Conservation (phyloP, 305 asterid species). For the Plantago lanceolata region DNA sequence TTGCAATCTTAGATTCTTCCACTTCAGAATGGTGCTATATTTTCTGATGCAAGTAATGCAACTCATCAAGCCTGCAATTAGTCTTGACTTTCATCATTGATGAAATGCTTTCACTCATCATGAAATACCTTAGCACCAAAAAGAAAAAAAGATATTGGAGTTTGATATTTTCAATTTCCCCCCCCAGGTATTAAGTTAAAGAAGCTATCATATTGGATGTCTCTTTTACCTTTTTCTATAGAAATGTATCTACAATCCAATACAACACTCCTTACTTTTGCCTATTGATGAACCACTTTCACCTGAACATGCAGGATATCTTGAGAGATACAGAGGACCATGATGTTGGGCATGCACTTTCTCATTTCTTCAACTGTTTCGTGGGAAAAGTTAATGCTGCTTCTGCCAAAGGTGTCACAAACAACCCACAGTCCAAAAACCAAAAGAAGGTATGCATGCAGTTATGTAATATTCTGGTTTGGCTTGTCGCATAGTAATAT, state of each 20-base stretch:
- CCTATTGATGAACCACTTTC: slow-evolving; percentile 22
- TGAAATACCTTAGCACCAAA: no score
- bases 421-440: slow-evolving; percentile 45
- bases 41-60: no score
- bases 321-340: slow-evolving; percentile 87
- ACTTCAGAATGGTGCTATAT: no score
- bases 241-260: not conserved
- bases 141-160: no score
- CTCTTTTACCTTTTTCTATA: not conserved
- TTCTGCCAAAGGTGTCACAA: slow-evolving; percentile 44
- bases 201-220: slow-evolving; percentile 4
- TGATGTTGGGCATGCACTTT: slow-evolving; percentile 68
- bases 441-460: slow-evolving; percentile 55
- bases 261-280: slow-evolving; percentile 5
- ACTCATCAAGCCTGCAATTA: no score
- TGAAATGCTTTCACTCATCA: no score
- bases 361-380: slow-evolving; percentile 81
- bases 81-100: no score
- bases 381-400: slow-evolving; percentile 51
- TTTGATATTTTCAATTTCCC: no score
- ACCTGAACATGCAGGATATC: slow-evolving; percentile 50
- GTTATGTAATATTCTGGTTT: slow-evolving; percentile 4
- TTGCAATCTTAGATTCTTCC: no score
- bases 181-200: not conserved
- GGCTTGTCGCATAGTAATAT: not conserved